Percentiles rank a stretch among this genome's conserved stretches.
Evolutionary conservation across 257 asterid species (phyloP).

Genomic region (Solanum megistacrolobum): DNA sequence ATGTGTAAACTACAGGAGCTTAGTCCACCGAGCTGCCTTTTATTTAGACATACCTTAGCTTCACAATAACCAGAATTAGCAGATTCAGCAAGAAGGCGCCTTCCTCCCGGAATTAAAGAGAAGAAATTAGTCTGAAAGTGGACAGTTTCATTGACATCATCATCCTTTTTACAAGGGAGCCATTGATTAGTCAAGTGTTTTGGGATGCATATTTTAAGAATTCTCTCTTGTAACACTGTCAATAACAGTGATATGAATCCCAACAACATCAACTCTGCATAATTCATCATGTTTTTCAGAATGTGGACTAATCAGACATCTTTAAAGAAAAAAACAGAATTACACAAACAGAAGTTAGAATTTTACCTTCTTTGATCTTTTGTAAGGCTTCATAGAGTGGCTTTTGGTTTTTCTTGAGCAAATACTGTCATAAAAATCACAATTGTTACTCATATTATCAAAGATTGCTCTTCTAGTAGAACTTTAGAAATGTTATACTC

Average conservation of each 20-base stretch:
- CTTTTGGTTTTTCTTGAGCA: slow-evolving; percentile 40
- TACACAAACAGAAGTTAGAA: neutral
- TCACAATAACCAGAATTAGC: slow-evolving; percentile 17
- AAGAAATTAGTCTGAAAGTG: slow-evolving; percentile 20
- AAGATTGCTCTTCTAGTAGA: neutral
- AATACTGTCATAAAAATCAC: slow-evolving; percentile 25
- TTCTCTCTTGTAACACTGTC: slow-evolving; percentile 31
- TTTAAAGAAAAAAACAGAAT: neutral
- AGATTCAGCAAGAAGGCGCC: slow-evolving; percentile 31
- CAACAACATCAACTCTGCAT: slow-evolving; percentile 67
- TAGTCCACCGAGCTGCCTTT: neutral
- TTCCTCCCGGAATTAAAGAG: slow-evolving; percentile 10
- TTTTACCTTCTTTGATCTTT: slow-evolving; percentile 64
- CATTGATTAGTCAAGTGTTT: slow-evolving; percentile 30
- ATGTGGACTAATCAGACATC: neutral
- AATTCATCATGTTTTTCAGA: neutral
- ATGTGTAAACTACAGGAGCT: neutral
- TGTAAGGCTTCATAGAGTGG: slow-evolving; percentile 54
- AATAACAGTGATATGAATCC: slow-evolving; percentile 67
- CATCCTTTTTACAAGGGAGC: slow-evolving; percentile 52
- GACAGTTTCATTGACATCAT: neutral
- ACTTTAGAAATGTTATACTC: neutral
- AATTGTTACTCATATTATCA: neutral
- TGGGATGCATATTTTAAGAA: slow-evolving; percentile 38
- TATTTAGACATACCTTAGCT: slow-evolving; percentile 13